A percentile compares a stretch with the other conserved stretches of the same genome.
These are phyloP conservation scores for Lathyrus oleraceus DNA, from an alignment of 306 rosid genomes.

Conservation along the genomic window DNA sequence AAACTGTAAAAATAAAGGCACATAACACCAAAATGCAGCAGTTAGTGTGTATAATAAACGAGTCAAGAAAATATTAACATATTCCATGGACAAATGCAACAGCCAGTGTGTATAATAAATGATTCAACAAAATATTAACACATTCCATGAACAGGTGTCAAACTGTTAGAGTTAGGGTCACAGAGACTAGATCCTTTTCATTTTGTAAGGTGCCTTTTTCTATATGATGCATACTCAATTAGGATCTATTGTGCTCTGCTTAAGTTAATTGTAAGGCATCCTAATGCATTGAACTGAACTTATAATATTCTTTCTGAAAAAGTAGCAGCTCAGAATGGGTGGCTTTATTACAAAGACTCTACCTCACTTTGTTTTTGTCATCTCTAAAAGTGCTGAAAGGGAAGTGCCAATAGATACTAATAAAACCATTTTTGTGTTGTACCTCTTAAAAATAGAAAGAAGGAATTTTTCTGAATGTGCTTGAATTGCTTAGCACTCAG, in stretches of 20 bases:
- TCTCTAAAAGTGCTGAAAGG: conserved; percentile 8
- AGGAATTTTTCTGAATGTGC: too few relatives aligned
- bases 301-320: not conserved
- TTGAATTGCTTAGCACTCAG: too few relatives aligned
- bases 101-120: too few relatives aligned
- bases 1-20: not conserved
- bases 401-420: not conserved
- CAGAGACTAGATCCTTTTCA: too few relatives aligned
- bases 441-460: too few relatives aligned
- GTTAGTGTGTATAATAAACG: not conserved
- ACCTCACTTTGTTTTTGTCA: not conserved
- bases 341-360: conserved; percentile 2
- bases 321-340: not conserved
- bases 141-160: conserved; percentile 8
- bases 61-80: too few relatives aligned
- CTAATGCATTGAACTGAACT: not conserved
- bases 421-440: not conserved
- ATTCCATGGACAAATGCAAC: too few relatives aligned
- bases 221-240: too few relatives aligned
- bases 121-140: not conserved
- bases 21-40: not conserved
- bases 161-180: not conserved
- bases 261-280: too few relatives aligned
- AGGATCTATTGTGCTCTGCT: too few relatives aligned
- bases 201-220: too few relatives aligned